Percentiles rank a stretch among this genome's conserved stretches.
Conservation (phyloP, 2,329 filamentous ascomycete genomes). For the Cladosporium sp. region DNA sequence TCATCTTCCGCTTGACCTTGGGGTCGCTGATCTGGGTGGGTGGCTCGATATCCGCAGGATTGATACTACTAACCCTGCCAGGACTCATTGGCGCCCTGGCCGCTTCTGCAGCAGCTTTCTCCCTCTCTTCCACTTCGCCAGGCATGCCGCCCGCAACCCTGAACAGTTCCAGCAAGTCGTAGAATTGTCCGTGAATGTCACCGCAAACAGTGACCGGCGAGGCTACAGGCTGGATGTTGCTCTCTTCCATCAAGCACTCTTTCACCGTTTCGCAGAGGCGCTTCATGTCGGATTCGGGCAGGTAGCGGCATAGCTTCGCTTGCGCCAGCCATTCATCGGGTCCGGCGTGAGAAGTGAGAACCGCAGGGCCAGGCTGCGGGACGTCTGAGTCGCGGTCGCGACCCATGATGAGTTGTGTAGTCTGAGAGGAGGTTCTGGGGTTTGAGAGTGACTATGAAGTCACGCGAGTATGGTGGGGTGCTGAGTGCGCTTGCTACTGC, state of each 20-base stretch:
- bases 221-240: slow-evolving; percentile 96
- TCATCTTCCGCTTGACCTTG: slow-evolving; percentile 81
- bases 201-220: slow-evolving; percentile 96
- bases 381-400: slow-evolving; percentile 53
- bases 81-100: slow-evolving; percentile 32
- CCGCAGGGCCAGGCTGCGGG: slow-evolving; percentile 87
- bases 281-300: slow-evolving; percentile 97
- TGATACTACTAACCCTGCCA: slow-evolving; percentile 54
- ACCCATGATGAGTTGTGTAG: slow-evolving; percentile 35
- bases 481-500: not conserved
- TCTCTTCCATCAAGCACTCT: slow-evolving; percentile 98
- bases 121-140: slow-evolving; percentile 53
- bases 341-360: slow-evolving; percentile 74
- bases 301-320: slow-evolving; percentile 94
- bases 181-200: slow-evolving; percentile 98
- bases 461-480: slow-evolving; percentile 1
- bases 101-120: slow-evolving; percentile 19
- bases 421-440: not conserved
- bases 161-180: slow-evolving; percentile 95
- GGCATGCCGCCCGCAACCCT: slow-evolving; percentile 96
- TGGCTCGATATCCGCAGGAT: slow-evolving; percentile 86
- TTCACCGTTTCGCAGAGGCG: slow-evolving; percentile 98
- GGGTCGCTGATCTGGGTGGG: slow-evolving; percentile 84
- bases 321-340: slow-evolving; percentile 96
- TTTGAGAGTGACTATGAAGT: slow-evolving; percentile 15